A percentile compares a stretch with the other conserved stretches of the same genome.
These are phyloP conservation scores for Sordariomycetes sp. DNA, from an alignment of 2,329 filamentous ascomycete genomes.

Conservation along the genomic window DNA sequence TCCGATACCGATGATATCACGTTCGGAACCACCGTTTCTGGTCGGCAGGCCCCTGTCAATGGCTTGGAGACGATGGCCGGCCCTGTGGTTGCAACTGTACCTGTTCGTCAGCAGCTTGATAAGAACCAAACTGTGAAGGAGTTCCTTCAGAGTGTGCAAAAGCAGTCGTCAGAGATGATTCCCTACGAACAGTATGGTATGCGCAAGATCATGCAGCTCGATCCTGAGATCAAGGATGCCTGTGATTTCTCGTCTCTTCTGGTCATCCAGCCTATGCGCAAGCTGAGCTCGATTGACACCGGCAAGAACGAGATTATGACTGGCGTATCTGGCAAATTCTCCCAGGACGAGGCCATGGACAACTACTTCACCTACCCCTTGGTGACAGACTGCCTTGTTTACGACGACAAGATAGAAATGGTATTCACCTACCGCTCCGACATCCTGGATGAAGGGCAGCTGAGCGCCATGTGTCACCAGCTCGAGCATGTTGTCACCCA, in stretches of 20 bases:
- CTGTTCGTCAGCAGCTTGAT: constrained; percentile 6
- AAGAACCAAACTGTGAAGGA: constrained; percentile 5
- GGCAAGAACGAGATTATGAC: neutral
- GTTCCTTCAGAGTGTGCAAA: constrained; percentile 4
- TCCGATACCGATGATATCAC: constrained; percentile 19
- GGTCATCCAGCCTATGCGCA: constrained; percentile 5
- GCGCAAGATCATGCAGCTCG: constrained; percentile 9
- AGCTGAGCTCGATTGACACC: neutral
- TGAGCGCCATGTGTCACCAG: constrained; percentile 1
- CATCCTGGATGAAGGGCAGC: constrained; percentile 1
- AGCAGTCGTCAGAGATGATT: constrained; percentile 6
- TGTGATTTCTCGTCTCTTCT: constrained; percentile 9
- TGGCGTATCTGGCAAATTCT: constrained; percentile 15
- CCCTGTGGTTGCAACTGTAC: constrained; percentile 9
- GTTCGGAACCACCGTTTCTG: constrained; percentile 11
- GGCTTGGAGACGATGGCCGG: constrained; percentile 7
- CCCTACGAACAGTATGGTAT: constrained; percentile 10
- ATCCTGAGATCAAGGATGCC: constrained; percentile 4
- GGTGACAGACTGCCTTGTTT: neutral
- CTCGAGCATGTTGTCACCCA: constrained; percentile 3
- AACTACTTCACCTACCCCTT: constrained; percentile 4
- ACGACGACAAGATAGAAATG: constrained; percentile 2
- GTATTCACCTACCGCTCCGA: constrained; percentile 3
- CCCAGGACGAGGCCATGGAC: constrained; percentile 20
- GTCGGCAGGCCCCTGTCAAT: constrained; percentile 9